Base-by-base conservation (phyloP, 768 basidiomycete species). In the Leccinum imitatum region DNA sequence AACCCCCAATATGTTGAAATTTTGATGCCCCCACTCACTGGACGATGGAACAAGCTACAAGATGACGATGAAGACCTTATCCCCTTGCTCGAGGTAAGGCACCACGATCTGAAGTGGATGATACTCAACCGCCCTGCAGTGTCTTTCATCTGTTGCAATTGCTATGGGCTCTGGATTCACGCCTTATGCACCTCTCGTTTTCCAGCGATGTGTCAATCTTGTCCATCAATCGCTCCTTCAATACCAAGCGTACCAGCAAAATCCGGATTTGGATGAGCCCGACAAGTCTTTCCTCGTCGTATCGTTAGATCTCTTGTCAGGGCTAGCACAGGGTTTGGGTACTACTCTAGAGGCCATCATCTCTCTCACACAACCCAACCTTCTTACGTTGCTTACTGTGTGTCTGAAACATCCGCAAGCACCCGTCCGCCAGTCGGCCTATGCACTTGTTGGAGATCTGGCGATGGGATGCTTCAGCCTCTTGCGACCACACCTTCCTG, bases 201-300 rank as follows among this genome's bases (percentile, higher is more conserved):
- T 94, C 73, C 89, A 95, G 60, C 89, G 97, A 55, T 98, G 94
- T 79, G 83, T 85, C 63, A 85, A 80, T 64, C 86, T 99, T 67
- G 90, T 98, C 56, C 91, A 93, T 73, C 80, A 78, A 46, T 84
- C 92, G 1, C 84, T 98, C 4, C 75, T 93, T 56, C 85, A 89
- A 65, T 98, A 95, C 72, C 93, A 95, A 68, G 83, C 86, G 17
- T 97, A 81, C 77, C 89, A 93, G 69, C 87, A 93, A 69, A 90
- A 94, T 68, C 88, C 92, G 4, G 91, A 95, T 3, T 79, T 91
- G 61, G 95, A 98, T 57, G 95, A 97, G 73, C 97, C 97, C 3
- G 97, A 98, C 77, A 89, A 91, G 70, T 91, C 95, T 4, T 98
- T 98, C 85, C 86, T 99, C 53, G 95, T 99, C 58, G 97, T 98